phyloP scores from a whole-genome alignment of 495 filamentous ascomycete genomes.

The Haplographium delicatum region DNA sequence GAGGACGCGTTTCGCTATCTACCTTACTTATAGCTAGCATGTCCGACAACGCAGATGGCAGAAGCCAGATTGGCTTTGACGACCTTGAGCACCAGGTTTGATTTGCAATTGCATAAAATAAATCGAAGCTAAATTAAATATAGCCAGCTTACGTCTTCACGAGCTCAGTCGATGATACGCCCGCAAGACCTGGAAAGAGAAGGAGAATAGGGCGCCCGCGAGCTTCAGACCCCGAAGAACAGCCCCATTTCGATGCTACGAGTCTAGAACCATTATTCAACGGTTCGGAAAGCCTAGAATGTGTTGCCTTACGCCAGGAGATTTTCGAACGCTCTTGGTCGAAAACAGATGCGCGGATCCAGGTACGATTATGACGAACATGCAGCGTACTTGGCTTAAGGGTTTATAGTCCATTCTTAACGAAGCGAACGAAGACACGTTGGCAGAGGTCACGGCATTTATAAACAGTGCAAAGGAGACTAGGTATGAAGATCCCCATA shows the following conservation, averaged over 20 bases:
- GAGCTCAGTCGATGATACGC: conserved; percentile 24
- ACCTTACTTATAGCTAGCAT: conserved; percentile 7
- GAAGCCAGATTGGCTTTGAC: conserved; percentile 21
- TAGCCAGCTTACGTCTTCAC: conserved; percentile 70
- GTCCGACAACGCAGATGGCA: conserved; percentile 17
- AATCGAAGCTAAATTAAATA: conserved; percentile 3
- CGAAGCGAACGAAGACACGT: conserved; percentile 54
- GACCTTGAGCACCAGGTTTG: conserved; percentile 23
- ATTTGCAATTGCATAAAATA: neutral
- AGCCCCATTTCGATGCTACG: conserved; percentile 15
- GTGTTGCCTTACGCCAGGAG: conserved; percentile 49
- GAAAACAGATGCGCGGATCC: conserved; percentile 58
- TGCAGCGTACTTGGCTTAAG: neutral
- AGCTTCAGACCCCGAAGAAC: conserved; percentile 12
- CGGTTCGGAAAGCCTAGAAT: conserved; percentile 52
- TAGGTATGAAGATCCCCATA: conserved; percentile 23
- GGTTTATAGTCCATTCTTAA: conserved; percentile 48
- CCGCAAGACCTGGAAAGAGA: conserved; percentile 57
- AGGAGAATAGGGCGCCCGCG: conserved; percentile 45
- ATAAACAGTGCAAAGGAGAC: conserved; percentile 37
- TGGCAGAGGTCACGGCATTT: conserved; percentile 62
- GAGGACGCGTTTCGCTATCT: conserved; percentile 4
- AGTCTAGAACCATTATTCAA: conserved; percentile 57
- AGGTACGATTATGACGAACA: conserved; percentile 41
- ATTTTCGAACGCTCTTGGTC: conserved; percentile 65